Percentiles rank a stretch among this genome's conserved stretches.
Evolutionary conservation across 192 early-diverging fungal species (phyloP).

Genomic region (Coemansia sp.): DNA sequence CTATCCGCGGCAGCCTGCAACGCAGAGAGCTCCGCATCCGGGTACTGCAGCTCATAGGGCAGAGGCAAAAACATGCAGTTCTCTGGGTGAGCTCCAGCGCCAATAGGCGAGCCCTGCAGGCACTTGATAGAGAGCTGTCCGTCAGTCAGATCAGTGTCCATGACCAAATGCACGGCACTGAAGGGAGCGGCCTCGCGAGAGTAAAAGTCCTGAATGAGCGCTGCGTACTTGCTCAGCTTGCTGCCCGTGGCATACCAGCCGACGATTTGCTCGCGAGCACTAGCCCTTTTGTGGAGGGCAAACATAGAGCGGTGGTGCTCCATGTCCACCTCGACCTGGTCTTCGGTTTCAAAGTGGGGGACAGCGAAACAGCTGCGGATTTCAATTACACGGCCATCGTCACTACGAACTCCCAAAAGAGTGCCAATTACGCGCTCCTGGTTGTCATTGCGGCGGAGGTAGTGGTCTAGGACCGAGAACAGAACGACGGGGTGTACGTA

Average conservation of each 20-base stretch:
- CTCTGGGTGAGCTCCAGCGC: conserved; percentile 70
- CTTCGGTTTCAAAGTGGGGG: conserved; percentile 75
- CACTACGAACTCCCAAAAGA: conserved; percentile 84
- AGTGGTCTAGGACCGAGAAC: conserved; percentile 93
- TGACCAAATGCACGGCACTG: conserved; percentile 80
- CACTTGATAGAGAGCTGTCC: conserved; percentile 76
- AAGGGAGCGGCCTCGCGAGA: conserved; percentile 74
- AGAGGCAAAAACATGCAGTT: conserved; percentile 89
- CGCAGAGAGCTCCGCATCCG: conserved; percentile 86
- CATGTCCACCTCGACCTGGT: conserved; percentile 84
- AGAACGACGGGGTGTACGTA: conserved; percentile 78
- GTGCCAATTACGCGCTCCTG: conserved; percentile 89
- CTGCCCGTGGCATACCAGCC: conserved; percentile 90
- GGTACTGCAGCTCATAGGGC: conserved; percentile 87
- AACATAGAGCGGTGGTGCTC: conserved; percentile 88
- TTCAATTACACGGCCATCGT: conserved; percentile 87
- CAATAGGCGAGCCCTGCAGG: conserved; percentile 72
- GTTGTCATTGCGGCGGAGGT: conserved; percentile 78
- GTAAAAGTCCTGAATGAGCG: conserved; percentile 80
- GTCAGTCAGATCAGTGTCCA: conserved; percentile 80
- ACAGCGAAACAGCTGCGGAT: conserved; percentile 88
- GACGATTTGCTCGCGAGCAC: conserved; percentile 86
- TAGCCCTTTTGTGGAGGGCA: conserved; percentile 85
- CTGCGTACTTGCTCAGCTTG: conserved; percentile 68
- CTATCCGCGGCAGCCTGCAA: conserved; percentile 48